Evolutionary conservation across 176 grass and related monocot species (phyloP), one percentile per base, ranked within the genome.

Genomic region (Alopecurus myosuroides): DNA sequence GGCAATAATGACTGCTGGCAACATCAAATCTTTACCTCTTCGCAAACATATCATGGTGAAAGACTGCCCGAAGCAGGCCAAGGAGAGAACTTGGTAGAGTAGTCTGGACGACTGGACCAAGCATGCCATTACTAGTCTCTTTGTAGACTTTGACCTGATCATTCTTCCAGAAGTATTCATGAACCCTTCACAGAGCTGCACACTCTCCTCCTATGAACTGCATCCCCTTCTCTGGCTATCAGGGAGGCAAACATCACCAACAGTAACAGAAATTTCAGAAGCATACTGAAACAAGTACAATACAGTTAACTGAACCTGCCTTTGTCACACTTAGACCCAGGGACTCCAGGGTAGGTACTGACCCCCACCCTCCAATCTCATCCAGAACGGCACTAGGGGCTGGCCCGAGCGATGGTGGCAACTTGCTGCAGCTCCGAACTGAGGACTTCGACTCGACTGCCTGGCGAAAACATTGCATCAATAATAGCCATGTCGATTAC

Each of bases 141-240:
- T 95, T 98, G 86, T 98, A 98, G 19, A 84, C 81, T 78, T 88
- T 95, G 77, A 95, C 18, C 58, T 82, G 86, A 66, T 98, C 93
- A 88, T 98, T 98, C 85, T 85, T 94, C 96, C 96, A 95, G 74
- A 94, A 95, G 81, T 98, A 98, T 60, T 98, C 96, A 64, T 90
- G 79, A 22, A 95, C 89, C 62, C 96, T 95, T 20, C 63, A 89
- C 11, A 98, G 83, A 53, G 93, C 93, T 41, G 91, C 85, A 60
- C 34, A 89, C 85, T 95, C 96, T 5, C 93, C 93, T 81, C 93
- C 96, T 17, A 84, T 29, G 68, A 95, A 94, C 53, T 44, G 80
- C 85, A 95, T 95, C n/a, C 93, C 96, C 84, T 89, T 88, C 71
- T 94, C 85, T 70, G 46, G 64, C 96, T 95, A 90, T 67, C 1